A percentile compares a stretch with the other conserved stretches of the same genome.
These are phyloP conservation scores for Crotalaria pallida DNA, from an alignment of 306 rosid species.

Conservation along the genomic window DNA sequence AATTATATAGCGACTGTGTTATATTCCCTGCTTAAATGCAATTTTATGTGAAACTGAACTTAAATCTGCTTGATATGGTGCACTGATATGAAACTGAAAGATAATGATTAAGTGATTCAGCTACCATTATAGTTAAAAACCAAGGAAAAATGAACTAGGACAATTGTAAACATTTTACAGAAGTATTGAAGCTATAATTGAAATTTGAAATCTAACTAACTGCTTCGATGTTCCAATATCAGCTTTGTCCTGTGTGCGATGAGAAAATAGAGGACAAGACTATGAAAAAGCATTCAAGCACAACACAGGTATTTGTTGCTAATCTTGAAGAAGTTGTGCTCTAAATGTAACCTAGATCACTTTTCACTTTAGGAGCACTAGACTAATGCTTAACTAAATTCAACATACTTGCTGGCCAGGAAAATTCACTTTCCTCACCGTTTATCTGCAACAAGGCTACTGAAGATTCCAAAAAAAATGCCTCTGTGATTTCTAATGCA, in stretches of 20 bases:
- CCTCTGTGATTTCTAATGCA: conserved; percentile 5
- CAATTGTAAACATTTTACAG: background rate
- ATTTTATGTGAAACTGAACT: background rate
- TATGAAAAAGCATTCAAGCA: conserved; percentile 38
- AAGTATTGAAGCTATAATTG: conserved; percentile 12
- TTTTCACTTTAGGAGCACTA: background rate
- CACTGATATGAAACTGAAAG: conserved; percentile 11
- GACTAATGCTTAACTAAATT: background rate
- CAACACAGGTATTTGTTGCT: conserved; percentile 51
- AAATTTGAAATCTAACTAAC: conserved; percentile 26
- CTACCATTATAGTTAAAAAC: background rate
- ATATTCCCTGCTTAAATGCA: background rate
- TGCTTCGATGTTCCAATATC: conserved; percentile 25
- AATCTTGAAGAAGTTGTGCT: background rate
- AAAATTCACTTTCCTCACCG: conserved; percentile 47
- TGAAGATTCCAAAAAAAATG: conserved; percentile 22
- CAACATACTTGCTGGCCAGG: conserved; percentile 18
- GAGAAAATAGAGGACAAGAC: conserved; percentile 60
- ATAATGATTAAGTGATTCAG: background rate
- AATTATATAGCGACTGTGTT: background rate
- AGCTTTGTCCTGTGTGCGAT: conserved; percentile 90
- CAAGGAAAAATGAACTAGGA: background rate
- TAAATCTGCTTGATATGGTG: background rate
- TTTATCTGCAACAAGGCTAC: conserved; percentile 41
- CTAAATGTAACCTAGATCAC: background rate